Evolutionary conservation across 2,329 filamentous ascomycete genomes (phyloP).

Genomic region (Ophioceras dolichostomum): DNA sequence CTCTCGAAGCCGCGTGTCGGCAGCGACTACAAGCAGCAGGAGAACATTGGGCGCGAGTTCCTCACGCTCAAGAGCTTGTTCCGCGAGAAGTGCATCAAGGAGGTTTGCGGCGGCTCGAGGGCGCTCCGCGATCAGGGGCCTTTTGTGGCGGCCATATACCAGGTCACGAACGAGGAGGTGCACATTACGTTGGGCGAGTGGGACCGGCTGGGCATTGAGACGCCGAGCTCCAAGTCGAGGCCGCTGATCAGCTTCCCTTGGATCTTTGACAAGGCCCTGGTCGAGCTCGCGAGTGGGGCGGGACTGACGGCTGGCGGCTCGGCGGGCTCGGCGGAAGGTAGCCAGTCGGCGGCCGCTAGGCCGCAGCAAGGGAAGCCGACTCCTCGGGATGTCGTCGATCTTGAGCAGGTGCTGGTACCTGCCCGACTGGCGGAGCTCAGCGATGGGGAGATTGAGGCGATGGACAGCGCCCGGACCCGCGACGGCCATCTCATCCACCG

Average conservation of each 20-base stretch:
- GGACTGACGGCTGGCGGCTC: too few relatives aligned
- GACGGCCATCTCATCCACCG: conserved; percentile 19
- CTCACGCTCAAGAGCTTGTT: conserved; percentile 56
- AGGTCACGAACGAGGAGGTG: conserved; percentile 62
- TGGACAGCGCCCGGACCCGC: conserved; percentile 12
- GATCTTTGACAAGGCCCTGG: conserved; percentile 67
- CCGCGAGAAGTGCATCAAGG: conserved; percentile 42
- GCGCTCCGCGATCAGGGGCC: conserved; percentile 49
- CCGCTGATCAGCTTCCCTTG: conserved; percentile 91
- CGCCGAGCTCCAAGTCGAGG: conserved; percentile 36
- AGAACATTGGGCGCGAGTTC: conserved; percentile 64
- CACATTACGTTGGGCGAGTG: conserved; percentile 43
- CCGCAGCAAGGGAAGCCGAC: too few relatives aligned
- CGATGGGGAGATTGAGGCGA: conserved; percentile 7
- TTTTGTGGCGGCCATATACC: conserved; percentile 82
- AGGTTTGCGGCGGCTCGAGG: conserved; percentile 40
- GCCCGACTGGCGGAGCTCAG: conserved; percentile 1
- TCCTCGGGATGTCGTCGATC: too few relatives aligned
- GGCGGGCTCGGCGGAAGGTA: too few relatives aligned
- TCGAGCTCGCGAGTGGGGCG: conserved; percentile 44
- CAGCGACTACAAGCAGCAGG: conserved; percentile 75
- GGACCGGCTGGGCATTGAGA: conserved; percentile 21
- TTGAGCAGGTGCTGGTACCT: neutral
- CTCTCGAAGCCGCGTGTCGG: conserved; percentile 60
- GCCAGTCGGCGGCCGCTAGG: neutral